Conservation (phyloP, 2,329 filamentous ascomycete species). For the Daldinia sp. region DNA sequence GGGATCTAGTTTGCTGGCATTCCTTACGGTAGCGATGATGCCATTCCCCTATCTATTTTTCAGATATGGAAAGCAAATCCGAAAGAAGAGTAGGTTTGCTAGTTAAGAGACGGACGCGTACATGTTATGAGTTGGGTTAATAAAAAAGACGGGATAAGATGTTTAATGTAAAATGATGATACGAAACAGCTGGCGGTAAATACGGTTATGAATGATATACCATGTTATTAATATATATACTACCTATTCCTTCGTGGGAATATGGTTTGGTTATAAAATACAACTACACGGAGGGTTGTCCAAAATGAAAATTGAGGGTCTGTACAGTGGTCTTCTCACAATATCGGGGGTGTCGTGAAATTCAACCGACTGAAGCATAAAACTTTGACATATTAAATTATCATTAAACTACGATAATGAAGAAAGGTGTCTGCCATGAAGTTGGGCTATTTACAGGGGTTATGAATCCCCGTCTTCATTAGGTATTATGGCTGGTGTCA, state of each 20-base stretch:
- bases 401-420: neutral
- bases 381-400: conserved; percentile 5
- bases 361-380: neutral
- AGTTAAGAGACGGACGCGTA: conserved; percentile 15
- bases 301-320: neutral
- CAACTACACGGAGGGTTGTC: neutral
- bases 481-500: neutral
- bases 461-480: neutral
- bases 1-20: conserved; percentile 72
- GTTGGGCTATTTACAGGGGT: neutral
- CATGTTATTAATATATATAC: neutral
- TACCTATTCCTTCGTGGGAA: neutral
- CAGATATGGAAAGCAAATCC: conserved; percentile 68
- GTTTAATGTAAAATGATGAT: neutral
- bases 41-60: conserved; percentile 75
- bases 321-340: neutral
- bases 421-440: neutral
- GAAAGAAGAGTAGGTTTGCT: conserved; percentile 63
- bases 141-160: neutral
- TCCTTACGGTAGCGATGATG: conserved; percentile 71
- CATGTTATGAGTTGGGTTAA: neutral
- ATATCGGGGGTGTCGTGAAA: neutral
- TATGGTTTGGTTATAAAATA: neutral
- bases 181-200: neutral
- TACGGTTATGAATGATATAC: neutral